These are phyloP conservation scores for Pneumocystis carinii DNA, from an alignment of 1,139 yeast genomes.

Conservation along the genomic window DNA sequence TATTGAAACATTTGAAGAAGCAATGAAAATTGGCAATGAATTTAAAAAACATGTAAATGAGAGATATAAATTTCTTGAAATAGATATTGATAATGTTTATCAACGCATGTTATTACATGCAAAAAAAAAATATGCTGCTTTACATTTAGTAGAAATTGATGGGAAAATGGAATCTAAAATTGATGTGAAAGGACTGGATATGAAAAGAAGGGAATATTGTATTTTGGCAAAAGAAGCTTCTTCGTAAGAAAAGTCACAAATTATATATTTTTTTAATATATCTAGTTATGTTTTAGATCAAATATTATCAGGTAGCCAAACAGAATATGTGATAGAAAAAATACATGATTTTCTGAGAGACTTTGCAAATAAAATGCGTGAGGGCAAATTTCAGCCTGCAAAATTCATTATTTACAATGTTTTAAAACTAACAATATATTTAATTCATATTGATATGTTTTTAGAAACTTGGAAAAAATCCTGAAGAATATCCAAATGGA, in stretches of 20 bases:
- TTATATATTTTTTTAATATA: neutral
- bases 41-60: constrained; percentile 80
- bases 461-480: constrained; percentile 29
- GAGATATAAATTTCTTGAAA: constrained; percentile 71
- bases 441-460: constrained; percentile 16
- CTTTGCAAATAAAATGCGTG: constrained; percentile 42
- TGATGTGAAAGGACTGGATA: constrained; percentile 92
- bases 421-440: constrained; percentile 20
- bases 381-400: constrained; percentile 46
- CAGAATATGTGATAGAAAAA: constrained; percentile 60
- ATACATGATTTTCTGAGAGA: constrained; percentile 60
- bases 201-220: constrained; percentile 94
- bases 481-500: constrained; percentile 33
- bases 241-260: constrained; percentile 15
- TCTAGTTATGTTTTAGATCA: constrained; percentile 48
- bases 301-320: constrained; percentile 56
- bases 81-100: constrained; percentile 89
- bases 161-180: constrained; percentile 39
- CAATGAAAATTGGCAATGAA: constrained; percentile 67
- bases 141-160: constrained; percentile 38
- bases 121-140: constrained; percentile 97
- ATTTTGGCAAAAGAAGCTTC: constrained; percentile 83
- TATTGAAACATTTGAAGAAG: constrained; percentile 51
- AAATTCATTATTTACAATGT: constrained; percentile 23
- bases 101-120: constrained; percentile 74